These are phyloP conservation scores for Solanum ossicruentum DNA, from an alignment of 257 asterid genomes.

Conservation along the genomic window DNA sequence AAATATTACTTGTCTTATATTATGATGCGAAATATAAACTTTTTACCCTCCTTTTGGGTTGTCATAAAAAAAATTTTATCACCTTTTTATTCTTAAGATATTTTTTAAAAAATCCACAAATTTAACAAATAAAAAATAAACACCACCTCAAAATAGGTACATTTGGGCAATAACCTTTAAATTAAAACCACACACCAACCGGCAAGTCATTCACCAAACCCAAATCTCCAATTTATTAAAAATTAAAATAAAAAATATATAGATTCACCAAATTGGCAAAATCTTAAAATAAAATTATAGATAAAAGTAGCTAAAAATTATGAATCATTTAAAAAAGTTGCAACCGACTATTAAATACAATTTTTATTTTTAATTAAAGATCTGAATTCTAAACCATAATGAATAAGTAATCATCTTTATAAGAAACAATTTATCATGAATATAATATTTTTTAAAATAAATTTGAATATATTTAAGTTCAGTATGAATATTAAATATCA, in stretches of 20 bases:
- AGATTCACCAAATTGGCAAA: not conserved
- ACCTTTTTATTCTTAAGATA: no score
- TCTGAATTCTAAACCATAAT: not conserved
- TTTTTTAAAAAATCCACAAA: no score
- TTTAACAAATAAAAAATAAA: no score
- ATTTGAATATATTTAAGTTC: not conserved
- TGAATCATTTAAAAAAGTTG: not conserved
- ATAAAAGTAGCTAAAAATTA: not conserved
- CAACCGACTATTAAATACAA: rapidly evolving
- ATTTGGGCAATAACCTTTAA: not conserved
- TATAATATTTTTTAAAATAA: not conserved
- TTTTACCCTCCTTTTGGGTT: no score
- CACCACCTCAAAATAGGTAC: no score
- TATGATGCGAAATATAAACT: no score
- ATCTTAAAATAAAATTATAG: not conserved
- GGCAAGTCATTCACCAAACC: not conserved
- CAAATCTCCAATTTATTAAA: not conserved
- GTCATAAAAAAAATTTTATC: no score
- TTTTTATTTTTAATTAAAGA: not conserved
- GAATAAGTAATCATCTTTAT: not conserved
- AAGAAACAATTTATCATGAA: rapidly evolving
- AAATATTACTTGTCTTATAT: no score
- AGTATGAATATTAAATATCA: not conserved
- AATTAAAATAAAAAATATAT: not conserved
- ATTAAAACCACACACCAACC: not conserved